A percentile compares a stretch with the other conserved stretches of the same genome.
Conservation (phyloP, 2,329 filamentous ascomycete genomes). For the Trichoderma afroharzianum region DNA sequence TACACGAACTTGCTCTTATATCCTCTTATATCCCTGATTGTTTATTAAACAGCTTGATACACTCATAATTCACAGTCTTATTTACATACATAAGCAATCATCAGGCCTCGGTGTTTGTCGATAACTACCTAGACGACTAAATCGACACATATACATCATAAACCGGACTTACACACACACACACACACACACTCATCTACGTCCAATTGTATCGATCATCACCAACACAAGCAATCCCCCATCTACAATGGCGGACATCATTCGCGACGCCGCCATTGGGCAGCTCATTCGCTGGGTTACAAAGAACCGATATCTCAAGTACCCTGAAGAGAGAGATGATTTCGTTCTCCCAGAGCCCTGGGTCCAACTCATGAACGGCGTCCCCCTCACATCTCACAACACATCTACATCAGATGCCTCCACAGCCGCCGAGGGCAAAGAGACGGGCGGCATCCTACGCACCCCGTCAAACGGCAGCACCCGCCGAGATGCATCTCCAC, state of each 20-base stretch:
- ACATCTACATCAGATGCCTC: constrained; percentile 25
- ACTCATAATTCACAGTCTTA: neutral
- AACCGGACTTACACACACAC: neutral
- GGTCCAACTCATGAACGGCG: constrained; percentile 34
- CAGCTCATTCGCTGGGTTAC: constrained; percentile 55
- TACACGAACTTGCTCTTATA: neutral
- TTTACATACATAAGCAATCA: neutral
- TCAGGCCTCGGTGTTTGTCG: neutral
- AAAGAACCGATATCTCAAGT: constrained; percentile 50
- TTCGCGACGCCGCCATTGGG: constrained; percentile 57
- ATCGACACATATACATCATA: neutral
- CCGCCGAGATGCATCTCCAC: neutral
- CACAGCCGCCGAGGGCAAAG: constrained; percentile 22
- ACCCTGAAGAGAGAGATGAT: constrained; percentile 56
- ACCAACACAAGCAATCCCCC: neutral
- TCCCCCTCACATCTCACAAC: constrained; percentile 17
- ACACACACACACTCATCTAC: neutral
- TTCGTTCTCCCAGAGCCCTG: constrained; percentile 49
- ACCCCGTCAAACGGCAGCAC: constrained; percentile 13
- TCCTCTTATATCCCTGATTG: neutral
- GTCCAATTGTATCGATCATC: neutral
- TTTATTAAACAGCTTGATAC: neutral
- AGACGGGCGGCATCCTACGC: constrained; percentile 7
- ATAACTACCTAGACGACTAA: neutral
- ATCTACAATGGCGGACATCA: constrained; percentile 29